These are phyloP conservation scores for Malus hybrid DNA, from an alignment of 331 rosid genomes.

Conservation along the genomic window DNA sequence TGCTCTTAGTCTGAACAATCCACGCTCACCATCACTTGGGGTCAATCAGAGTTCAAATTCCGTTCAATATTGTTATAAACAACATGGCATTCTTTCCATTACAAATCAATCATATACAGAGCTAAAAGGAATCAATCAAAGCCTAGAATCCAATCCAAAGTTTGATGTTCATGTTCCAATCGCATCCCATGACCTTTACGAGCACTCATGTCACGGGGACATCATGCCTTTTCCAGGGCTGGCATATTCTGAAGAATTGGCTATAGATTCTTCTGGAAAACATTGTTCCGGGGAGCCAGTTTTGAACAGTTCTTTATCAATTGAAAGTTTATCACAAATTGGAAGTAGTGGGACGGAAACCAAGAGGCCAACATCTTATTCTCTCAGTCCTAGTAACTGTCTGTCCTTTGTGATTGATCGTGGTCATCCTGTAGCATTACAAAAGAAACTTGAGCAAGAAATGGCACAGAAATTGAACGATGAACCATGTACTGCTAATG, in stretches of 20 bases:
- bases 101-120: constrained; percentile 15
- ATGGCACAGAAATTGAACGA: constrained; percentile 18
- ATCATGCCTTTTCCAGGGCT: constrained; percentile 9
- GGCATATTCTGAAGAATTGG: constrained; percentile 24
- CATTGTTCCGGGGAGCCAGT: constrained; percentile 2
- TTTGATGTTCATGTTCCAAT: constrained; percentile 11
- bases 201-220: not conserved
- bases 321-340: constrained; percentile 18
- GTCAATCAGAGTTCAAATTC: constrained; percentile 15
- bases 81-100: constrained; percentile 16
- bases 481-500: constrained; percentile 3
- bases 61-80: constrained; percentile 2
- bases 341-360: constrained; percentile 17
- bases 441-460: constrained; percentile 21
- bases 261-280: constrained; percentile 9
- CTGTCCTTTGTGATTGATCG: not conserved
- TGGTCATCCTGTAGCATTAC: constrained; percentile 15
- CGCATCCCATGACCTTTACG: not conserved
- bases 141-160: constrained; percentile 9
- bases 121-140: constrained; percentile 7
- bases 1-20: constrained; percentile 12
- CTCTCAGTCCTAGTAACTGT: not conserved
- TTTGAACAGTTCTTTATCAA: constrained; percentile 9
- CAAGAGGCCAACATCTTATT: constrained; percentile 22
- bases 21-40: not conserved